Evolutionary conservation across 805 yeast genomes (phyloP), one percentile per base, ranked within the genome.

Genomic region (Vanderwaltozyma verrucispora): DNA sequence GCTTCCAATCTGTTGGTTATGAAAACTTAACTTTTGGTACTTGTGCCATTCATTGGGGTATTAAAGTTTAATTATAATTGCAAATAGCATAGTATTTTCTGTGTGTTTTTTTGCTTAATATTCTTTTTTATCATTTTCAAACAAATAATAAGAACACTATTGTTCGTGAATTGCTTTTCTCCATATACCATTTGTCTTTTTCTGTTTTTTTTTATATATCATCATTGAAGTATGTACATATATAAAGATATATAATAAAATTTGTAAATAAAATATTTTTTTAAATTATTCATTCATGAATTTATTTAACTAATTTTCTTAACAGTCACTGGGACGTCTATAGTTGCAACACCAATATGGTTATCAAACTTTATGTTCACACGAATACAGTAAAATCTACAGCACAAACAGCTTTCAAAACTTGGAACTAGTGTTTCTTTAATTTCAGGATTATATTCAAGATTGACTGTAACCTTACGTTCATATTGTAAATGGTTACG

Each of bases 11-110:
- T 38, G 74, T 73, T 37, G 98, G 98, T 38, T 92, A 88, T 59
- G 97, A 92, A 65, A 83, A 83, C 61, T 71, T 92, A 54, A 84
- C 96, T 11, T 84, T 85, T 60, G 98, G 98, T 43, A 81, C 87
- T 39, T 95, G 97, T 38, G 89, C 95, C 36, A 87, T 92, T 47
- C 98, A 92, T 57, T 76, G 87, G 60, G 98, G 97, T 51, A 84
- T 92, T 38, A 92, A 92, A 64, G 69, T 85, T 46, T 86, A 65
- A 63, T 17, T 17, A 12, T 13, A 21, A 32, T 8, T n/a, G n/a
- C n/a, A n/a, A n/a, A n/a, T n/a, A n/a, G n/a, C n/a, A n/a, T n/a
- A n/a, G n/a, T n/a, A n/a, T n/a, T n/a, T n/a, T n/a, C n/a, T n/a
- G n/a, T n/a, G n/a, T n/a, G n/a, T n/a, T n/a, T n/a, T n/a, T n/a